Evolutionary conservation across 805 yeast genomes (phyloP).

Genomic region (Kodamaea jinghongensis): DNA sequence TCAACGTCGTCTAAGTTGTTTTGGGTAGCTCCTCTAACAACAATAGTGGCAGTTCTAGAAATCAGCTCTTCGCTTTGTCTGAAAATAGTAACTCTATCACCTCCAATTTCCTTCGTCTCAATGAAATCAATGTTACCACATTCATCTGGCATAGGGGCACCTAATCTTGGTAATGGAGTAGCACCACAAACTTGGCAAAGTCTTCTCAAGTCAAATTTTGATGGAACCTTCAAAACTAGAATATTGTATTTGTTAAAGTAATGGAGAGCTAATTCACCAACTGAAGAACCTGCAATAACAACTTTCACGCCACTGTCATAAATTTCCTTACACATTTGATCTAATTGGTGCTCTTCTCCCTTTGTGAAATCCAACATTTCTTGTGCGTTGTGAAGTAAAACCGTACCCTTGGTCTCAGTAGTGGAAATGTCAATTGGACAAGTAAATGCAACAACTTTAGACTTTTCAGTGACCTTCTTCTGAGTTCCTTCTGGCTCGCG

Average conservation of each 20-base stretch:
- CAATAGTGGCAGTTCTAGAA: conserved; percentile 79
- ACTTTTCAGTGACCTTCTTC: conserved; percentile 54
- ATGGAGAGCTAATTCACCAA: conserved; percentile 92
- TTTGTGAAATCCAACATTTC: conserved; percentile 95
- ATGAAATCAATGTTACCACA: conserved; percentile 85
- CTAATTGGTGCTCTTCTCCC: conserved; percentile 95
- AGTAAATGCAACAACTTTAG: conserved; percentile 89
- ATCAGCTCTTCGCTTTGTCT: conserved; percentile 69
- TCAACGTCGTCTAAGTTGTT: conserved; percentile 91
- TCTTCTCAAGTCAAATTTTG: conserved; percentile 92
- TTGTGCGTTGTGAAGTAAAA: conserved; percentile 88
- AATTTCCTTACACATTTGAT: conserved; percentile 77
- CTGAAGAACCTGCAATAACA: conserved; percentile 89
- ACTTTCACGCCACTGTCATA: conserved; percentile 82
- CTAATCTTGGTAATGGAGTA: conserved; percentile 88
- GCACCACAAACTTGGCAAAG: conserved; percentile 96
- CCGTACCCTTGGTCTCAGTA: conserved; percentile 99
- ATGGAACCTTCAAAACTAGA: conserved; percentile 82
- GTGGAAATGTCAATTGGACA: conserved; percentile 93
- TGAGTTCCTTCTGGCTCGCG: conserved; percentile 94
- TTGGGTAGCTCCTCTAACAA: conserved; percentile 94
- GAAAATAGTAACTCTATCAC: conserved; percentile 93
- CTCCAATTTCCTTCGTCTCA: conserved; percentile 93
- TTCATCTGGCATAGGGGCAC: conserved; percentile 94
- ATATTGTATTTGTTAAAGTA: conserved; percentile 85